phyloP scores from a whole-genome alignment of 1,284 basidiomycete species.

The Cutaneotrichosporon cavernicola region DNA sequence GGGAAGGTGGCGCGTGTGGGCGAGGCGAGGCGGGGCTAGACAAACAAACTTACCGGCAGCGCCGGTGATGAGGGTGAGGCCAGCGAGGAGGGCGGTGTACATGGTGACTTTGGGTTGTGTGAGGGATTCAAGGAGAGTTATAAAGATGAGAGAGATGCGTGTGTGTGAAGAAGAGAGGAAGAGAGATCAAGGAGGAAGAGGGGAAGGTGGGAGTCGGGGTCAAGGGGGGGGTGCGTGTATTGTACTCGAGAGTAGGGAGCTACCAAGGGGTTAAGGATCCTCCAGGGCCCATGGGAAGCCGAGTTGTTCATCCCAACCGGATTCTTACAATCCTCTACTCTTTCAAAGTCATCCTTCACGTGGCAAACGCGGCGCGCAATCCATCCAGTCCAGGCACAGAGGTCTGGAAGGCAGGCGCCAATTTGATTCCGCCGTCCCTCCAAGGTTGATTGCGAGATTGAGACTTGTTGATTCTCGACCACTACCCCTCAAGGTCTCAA shows the following conservation, averaged over 20 bases:
- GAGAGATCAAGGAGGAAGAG: background rate
- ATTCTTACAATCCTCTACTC: no score
- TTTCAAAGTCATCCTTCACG: no score
- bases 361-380: no score
- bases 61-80: constrained; percentile 24
- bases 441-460: no score
- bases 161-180: background rate
- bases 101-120: constrained; percentile 15
- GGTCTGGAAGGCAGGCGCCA: background rate
- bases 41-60: constrained; percentile 27
- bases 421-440: background rate
- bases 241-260: no score
- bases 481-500: no score
- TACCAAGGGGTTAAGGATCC: no score
- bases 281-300: no score
- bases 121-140: background rate
- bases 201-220: background rate
- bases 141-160: background rate
- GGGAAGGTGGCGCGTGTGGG: constrained; percentile 16
- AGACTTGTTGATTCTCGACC: no score
- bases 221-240: background rate
- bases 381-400: no score
- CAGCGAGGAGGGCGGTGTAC: constrained; percentile 20
- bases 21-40: constrained; percentile 16
- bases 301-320: no score